Conservation (phyloP, 768 basidiomycete species). For the Termitomyces sp. region DNA sequence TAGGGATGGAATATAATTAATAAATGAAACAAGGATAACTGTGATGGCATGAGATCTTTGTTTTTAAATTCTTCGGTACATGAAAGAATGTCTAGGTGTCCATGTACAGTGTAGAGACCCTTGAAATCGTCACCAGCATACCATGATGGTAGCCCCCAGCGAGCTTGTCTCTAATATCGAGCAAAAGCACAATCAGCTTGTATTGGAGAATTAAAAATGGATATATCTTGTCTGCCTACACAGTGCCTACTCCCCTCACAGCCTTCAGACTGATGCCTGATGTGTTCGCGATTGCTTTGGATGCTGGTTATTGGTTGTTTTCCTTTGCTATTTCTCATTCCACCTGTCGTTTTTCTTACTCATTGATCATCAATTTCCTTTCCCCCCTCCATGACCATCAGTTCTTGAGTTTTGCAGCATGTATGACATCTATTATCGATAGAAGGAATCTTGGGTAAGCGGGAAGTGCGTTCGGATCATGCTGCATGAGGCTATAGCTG, state of each 20-base stretch:
- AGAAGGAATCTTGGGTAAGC: neutral
- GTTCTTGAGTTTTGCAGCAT: neutral
- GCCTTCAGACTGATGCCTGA: too few species aligned
- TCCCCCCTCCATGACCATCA: neutral
- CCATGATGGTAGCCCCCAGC: constrained; percentile 37
- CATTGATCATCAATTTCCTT: neutral
- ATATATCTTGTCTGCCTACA: neutral
- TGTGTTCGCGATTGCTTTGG: too few species aligned
- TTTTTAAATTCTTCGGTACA: constrained; percentile 4
- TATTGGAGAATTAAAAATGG: neutral
- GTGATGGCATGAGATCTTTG: neutral
- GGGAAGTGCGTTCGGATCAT: neutral
- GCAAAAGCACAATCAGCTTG: constrained; percentile 6
- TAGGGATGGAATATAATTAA: neutral
- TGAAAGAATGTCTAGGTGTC: constrained; percentile 7
- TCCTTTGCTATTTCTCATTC: neutral
- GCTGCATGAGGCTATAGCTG: too few species aligned
- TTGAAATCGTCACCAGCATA: constrained; percentile 60
- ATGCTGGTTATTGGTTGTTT: neutral
- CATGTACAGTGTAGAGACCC: constrained; percentile 70
- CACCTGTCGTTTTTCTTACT: neutral
- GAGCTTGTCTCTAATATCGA: constrained; percentile 66
- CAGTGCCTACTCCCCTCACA: too few species aligned
- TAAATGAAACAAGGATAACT: neutral
- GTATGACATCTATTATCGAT: neutral